Base-by-base conservation (phyloP, 2,329 filamentous ascomycete species). In the Pseudogymnoascus sp. region DNA sequence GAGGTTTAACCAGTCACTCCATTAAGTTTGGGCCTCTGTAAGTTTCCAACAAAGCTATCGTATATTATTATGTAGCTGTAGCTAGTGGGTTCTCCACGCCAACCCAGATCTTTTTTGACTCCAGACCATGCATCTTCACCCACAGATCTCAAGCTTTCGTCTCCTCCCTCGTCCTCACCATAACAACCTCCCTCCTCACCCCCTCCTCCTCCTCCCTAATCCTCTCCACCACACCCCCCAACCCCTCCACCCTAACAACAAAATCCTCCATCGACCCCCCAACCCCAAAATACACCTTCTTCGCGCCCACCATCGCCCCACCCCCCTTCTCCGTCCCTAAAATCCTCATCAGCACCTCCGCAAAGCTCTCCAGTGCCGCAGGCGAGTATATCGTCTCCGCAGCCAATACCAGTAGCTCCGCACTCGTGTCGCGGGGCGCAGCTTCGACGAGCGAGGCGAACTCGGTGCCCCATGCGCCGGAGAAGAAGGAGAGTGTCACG, bases 381-480 rank as follows among this genome's bases (percentile, higher is more conserved):
- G 89, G 90, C 2, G 87, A 91, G 76, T 95, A 95, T 51, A 95
- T 93, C 0, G 90, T 95, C 75, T 95, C 90, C 0, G 90, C 89
- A 0, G 87, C 90, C 1, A 95, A 77, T 4, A 93, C 77, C 2
- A 90, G 75, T 6, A 71, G 64, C 19, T 51, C 60, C 0, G 25
- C 23, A 13, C 36, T 39, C 16, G 57, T 73, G 1, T 78, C 75
- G 0, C 23, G 70, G 1, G 74, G 69, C 0, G 71, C 68, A 0
- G 79, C 76, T 21, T 63, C 61, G 6, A 92, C 75, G 1, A 91
- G 76, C 1, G 81, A 73, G 4, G 90, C 79, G 65, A 93, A 87
- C 60, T 81, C 81, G 0, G 81, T 76, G 0, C 85, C 86, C 90
- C 90, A 95, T 1, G 85, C 88, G 0, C 90, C 90, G 0, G 90